These are phyloP conservation scores for Candida maris DNA, from an alignment of 805 yeast species.

Conservation along the genomic window DNA sequence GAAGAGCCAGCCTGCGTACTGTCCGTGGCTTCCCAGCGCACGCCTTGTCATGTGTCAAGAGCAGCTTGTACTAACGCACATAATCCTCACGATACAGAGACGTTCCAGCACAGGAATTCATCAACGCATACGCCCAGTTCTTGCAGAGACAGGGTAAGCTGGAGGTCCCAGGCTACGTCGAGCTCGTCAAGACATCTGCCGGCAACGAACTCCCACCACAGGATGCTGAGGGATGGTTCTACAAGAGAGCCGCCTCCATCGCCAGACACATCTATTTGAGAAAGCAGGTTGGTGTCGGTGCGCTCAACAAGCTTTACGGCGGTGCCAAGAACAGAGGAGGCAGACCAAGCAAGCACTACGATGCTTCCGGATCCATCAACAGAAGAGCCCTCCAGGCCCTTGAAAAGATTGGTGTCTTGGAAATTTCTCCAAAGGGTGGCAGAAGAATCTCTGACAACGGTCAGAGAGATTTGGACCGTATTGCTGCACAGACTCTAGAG, in stretches of 20 bases:
- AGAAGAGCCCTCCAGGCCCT: constrained; percentile 97
- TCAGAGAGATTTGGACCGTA: constrained; percentile 99
- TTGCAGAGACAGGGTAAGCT: constrained; percentile 99
- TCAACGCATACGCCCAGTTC: constrained; percentile 99
- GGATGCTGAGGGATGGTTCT: constrained; percentile 99
- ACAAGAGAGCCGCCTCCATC: constrained; percentile 99
- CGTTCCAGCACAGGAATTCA: constrained; percentile 99
- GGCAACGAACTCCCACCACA: constrained; percentile 99
- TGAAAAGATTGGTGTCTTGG: constrained; percentile 97
- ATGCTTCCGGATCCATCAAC: constrained; percentile 99
- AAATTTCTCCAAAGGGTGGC: constrained; percentile 96
- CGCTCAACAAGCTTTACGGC: constrained; percentile 98
- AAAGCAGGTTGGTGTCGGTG: constrained; percentile 99
- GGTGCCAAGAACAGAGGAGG: constrained; percentile 98
- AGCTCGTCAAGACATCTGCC: constrained; percentile 97
- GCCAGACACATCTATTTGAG: constrained; percentile 99
- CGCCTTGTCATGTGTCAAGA: too few relatives aligned
- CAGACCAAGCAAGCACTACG: constrained; percentile 97
- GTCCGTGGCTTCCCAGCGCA: too few relatives aligned
- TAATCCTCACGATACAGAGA: constrained; percentile 68
- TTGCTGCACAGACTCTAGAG: constrained; percentile 98
- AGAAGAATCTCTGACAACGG: constrained; percentile 99
- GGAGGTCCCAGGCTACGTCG: constrained; percentile 99
- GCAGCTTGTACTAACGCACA: constrained; percentile 19
- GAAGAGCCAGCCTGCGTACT: too few relatives aligned